phyloP scores from a whole-genome alignment of 371 early-diverging fungal genomes.

The Circinella umbellata region DNA sequence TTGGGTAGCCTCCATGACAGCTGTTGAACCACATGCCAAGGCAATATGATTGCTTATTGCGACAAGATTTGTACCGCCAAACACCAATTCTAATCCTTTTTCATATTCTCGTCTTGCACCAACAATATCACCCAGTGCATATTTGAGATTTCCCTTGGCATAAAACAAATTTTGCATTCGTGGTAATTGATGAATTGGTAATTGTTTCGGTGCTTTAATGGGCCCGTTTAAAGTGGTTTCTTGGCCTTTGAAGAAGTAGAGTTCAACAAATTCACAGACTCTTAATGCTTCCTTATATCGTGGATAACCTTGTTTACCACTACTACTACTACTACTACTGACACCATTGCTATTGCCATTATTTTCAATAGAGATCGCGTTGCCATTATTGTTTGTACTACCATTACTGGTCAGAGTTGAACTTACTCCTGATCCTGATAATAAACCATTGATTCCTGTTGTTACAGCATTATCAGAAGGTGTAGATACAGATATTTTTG shows the following conservation, averaged over 20 bases:
- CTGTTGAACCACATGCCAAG: conserved; percentile 40
- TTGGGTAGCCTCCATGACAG: conserved; percentile 25
- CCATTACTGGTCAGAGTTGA: neutral
- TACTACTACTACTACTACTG: too few species aligned
- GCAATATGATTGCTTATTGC: conserved; percentile 58
- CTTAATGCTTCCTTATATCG: conserved; percentile 79
- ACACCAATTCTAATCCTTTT: conserved; percentile 76
- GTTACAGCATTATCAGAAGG: neutral
- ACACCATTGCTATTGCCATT: too few species aligned
- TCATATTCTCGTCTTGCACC: conserved; percentile 84
- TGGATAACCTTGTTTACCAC: conserved; percentile 26
- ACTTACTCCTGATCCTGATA: neutral
- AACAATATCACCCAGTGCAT: conserved; percentile 74
- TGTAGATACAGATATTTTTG: neutral
- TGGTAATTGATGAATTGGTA: conserved; percentile 66
- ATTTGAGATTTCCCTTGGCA: conserved; percentile 83
- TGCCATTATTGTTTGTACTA: neutral
- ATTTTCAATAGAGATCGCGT: neutral
- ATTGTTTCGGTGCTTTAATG: conserved; percentile 34
- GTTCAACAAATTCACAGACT: conserved; percentile 83
- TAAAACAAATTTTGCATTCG: conserved; percentile 81
- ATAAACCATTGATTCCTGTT: too few species aligned
- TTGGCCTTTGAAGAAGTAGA: conserved; percentile 49
- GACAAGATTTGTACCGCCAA: conserved; percentile 69
- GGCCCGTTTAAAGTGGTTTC: conserved; percentile 18